phyloP scores from a whole-genome alignment of 2,329 filamentous ascomycete species.

The Neofusicoccum parvum region DNA sequence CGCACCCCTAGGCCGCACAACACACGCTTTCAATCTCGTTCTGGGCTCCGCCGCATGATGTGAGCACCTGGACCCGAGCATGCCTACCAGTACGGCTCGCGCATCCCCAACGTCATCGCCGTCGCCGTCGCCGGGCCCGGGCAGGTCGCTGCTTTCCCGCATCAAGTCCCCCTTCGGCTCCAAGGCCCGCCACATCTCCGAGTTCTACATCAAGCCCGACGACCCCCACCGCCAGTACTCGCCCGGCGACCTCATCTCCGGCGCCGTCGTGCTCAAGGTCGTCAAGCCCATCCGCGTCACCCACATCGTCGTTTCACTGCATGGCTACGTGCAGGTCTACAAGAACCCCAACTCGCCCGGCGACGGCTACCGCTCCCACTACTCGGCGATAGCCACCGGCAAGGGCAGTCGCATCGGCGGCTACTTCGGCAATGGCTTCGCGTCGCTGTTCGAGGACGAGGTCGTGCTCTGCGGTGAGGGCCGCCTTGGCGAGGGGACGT shows the following conservation, averaged over 20 bases:
- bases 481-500: slow-evolving; percentile 70
- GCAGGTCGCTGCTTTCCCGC: slow-evolving; percentile 52
- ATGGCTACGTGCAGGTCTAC: slow-evolving; percentile 78
- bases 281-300: slow-evolving; percentile 76
- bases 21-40: neutral
- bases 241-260: slow-evolving; percentile 73
- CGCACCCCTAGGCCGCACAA: neutral
- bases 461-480: slow-evolving; percentile 78
- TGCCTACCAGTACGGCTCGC: slow-evolving; percentile 23
- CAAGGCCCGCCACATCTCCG: slow-evolving; percentile 67
- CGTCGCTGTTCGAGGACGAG: slow-evolving; percentile 82
- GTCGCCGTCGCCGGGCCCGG: slow-evolving; percentile 13
- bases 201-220: slow-evolving; percentile 76
- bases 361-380: slow-evolving; percentile 52
- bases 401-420: slow-evolving; percentile 54
- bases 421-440: slow-evolving; percentile 76
- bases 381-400: slow-evolving; percentile 55
- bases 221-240: slow-evolving; percentile 77
- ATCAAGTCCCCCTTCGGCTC: slow-evolving; percentile 58
- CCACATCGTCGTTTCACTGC: slow-evolving; percentile 75
- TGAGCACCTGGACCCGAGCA: slow-evolving; percentile 21
- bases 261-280: slow-evolving; percentile 71
- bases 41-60: slow-evolving; percentile 21
- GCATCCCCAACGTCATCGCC: slow-evolving; percentile 13
- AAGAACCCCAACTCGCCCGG: slow-evolving; percentile 67